Evolutionary conservation across 1,284 basidiomycete genomes (phyloP).

Genomic region (Anthracocystis setariae): DNA sequence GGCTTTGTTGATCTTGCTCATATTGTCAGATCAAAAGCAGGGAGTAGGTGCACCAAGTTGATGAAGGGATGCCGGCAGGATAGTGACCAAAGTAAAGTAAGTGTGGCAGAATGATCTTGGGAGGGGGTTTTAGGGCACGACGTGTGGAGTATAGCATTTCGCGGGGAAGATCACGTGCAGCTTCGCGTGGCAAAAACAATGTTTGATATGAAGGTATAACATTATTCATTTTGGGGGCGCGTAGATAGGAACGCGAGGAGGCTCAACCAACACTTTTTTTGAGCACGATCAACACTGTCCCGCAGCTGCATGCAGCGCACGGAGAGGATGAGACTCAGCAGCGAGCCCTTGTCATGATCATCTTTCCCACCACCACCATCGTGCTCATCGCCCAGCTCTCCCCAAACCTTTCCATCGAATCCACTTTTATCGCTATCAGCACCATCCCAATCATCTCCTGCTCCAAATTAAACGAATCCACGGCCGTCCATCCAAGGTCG

Average conservation of each 20-base stretch:
- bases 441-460: background rate
- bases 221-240: background rate
- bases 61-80: too few species aligned
- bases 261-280: slow-evolving; percentile 37
- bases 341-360: background rate
- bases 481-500: background rate
- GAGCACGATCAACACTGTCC: slow-evolving; percentile 20
- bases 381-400: too few species aligned
- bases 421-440: too few species aligned
- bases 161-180: slow-evolving; percentile 15
- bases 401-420: too few species aligned
- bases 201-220: slow-evolving; percentile 8
- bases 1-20: slow-evolving; percentile 1
- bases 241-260: slow-evolving; percentile 4
- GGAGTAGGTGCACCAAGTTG: background rate
- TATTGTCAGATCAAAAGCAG: background rate
- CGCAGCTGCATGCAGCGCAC: slow-evolving; percentile 10
- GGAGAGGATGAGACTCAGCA: background rate
- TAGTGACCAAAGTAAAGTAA: background rate
- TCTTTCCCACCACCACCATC: slow-evolving; percentile 2
- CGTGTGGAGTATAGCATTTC: slow-evolving; percentile 13
- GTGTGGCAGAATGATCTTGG: background rate
- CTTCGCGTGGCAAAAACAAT: background rate
- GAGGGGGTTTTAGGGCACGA: background rate
- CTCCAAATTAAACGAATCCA: background rate